Base-by-base conservation (phyloP, 2,329 filamentous ascomycete species). In the Venturia carpophila region DNA sequence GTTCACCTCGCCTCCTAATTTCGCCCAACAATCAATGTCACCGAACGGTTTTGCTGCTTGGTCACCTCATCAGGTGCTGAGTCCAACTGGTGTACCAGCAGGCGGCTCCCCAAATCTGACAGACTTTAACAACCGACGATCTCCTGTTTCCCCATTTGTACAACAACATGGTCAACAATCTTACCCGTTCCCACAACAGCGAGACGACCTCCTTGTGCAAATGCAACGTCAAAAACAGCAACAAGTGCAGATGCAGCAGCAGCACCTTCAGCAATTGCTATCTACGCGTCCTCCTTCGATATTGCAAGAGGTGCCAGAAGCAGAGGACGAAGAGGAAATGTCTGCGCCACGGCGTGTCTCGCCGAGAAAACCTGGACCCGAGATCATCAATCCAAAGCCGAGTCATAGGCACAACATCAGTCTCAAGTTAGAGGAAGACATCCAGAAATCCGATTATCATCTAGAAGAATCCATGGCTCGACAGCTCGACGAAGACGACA, bases 381-480 rank as follows among this genome's bases (percentile, higher is more conserved):
- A 70, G 74, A 85, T 87, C 69, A 82, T 81, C 34, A 81, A 85
- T 60, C 85, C 85, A 11, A 86, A 81, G 62, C 85, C 85, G 66
- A 82, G 82, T 45, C 83, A 87, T 74, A 81, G 81, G 65, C 89
- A 92, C 70, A 92, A 92, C 69, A 82, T 90, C 49, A 92, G 88
- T 71, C 83, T 87, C 68, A 90, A 86, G 58, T 81, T 96, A 30
- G 91, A 96, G 73, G 88, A 87, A 67, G 91, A 94, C 69, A 88
- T 95, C 65, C 88, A 94, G 62, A 89, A 92, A 71, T 88, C 90
- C 5, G 90, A 96, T 71, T 93, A 94, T 71, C 90, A 93, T 70
- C 76, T 94, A 67, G 90, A 92, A 72, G 86, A 92, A 72, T 87
- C 90, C 67, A 86, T 92, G 67, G 86, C 90, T 63, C 87, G 88